phyloP scores from a whole-genome alignment of 2,329 filamentous ascomycete species.

The Botryotinia narcissicola region DNA sequence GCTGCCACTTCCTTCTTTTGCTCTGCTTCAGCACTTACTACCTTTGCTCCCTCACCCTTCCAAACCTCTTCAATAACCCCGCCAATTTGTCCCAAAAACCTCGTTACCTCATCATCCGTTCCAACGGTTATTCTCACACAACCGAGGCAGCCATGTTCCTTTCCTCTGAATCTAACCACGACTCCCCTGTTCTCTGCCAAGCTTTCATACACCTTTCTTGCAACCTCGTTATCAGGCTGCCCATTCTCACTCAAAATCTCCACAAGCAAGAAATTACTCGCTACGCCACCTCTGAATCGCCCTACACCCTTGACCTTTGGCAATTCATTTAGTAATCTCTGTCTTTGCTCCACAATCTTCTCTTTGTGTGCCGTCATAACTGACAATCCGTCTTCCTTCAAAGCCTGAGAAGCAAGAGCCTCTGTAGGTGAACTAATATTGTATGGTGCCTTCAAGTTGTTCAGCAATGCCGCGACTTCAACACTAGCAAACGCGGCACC shows the following conservation, averaged over 20 bases:
- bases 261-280: slow-evolving; percentile 86
- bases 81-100: slow-evolving; percentile 69
- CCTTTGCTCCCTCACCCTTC: slow-evolving; percentile 12
- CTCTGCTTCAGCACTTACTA: slow-evolving; percentile 26
- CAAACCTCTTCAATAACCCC: slow-evolving; percentile 32
- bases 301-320: slow-evolving; percentile 76
- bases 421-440: slow-evolving; percentile 89
- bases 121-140: slow-evolving; percentile 91
- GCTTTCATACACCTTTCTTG: slow-evolving; percentile 76
- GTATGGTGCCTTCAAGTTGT: slow-evolving; percentile 93
- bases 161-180: slow-evolving; percentile 89
- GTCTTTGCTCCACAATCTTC: slow-evolving; percentile 72
- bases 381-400: slow-evolving; percentile 64
- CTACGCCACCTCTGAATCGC: slow-evolving; percentile 72
- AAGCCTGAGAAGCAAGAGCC: slow-evolving; percentile 71
- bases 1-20: slow-evolving; percentile 31
- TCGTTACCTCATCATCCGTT: slow-evolving; percentile 79
- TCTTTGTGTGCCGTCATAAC: slow-evolving; percentile 70
- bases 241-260: slow-evolving; percentile 76
- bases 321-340: slow-evolving; percentile 71
- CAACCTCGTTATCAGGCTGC: slow-evolving; percentile 73
- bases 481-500: slow-evolving; percentile 79
- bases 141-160: slow-evolving; percentile 84
- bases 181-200: slow-evolving; percentile 85
- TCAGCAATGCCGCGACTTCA: slow-evolving; percentile 75